Evolutionary conservation across 495 filamentous ascomycete species (phyloP), one percentile per base, ranked within the genome.

Genomic region (Penicillium pulvis): DNA sequence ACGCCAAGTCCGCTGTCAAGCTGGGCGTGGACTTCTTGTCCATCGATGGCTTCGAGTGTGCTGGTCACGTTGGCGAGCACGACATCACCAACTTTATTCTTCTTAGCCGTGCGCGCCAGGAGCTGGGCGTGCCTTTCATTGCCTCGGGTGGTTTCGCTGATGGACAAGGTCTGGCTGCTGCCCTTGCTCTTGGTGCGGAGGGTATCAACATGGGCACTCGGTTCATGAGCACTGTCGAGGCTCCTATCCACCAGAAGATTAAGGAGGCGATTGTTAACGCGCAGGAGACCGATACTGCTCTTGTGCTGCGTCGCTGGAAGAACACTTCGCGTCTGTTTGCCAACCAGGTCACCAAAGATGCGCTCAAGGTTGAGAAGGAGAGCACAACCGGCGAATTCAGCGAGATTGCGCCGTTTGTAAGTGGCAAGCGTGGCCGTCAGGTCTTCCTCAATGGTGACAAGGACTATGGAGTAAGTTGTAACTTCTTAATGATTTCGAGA

Each of bases 11-110:
- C 42, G 94, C 94, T 44, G 84, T 96, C 58, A 96, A 96, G 75
- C 86, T 98, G 36, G 94, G 94, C 52, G 94, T 97, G 0, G 94
- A 98, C 73, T 98, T 98, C 75, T 77, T 98, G 35, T 91, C 86
- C 31, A 98, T 98, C 64, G 94, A 98, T 66, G 94, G 94, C 20
- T 98, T 98, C 64, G 94, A 98, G 74, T 98, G 94, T 74, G 94
- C 92, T 23, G 94, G 94, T 53, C 95, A 93, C 71, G 93, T 98
- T 51, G 94, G 94, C 61, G 94, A 98, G 80, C 83, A 83, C 45
- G 94, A 98, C 67, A 96, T 98, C 74, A 97, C 94, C 61, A 98
- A 98, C 75, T 94, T 98, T 75, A 96, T 98, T 60, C 84, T 98
- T 8, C 81, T 98, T 44, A 87, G 84, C 71, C 83, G 91, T 44